These are phyloP conservation scores for Citrus hindsii DNA, from an alignment of 345 rosid genomes.

Conservation along the genomic window DNA sequence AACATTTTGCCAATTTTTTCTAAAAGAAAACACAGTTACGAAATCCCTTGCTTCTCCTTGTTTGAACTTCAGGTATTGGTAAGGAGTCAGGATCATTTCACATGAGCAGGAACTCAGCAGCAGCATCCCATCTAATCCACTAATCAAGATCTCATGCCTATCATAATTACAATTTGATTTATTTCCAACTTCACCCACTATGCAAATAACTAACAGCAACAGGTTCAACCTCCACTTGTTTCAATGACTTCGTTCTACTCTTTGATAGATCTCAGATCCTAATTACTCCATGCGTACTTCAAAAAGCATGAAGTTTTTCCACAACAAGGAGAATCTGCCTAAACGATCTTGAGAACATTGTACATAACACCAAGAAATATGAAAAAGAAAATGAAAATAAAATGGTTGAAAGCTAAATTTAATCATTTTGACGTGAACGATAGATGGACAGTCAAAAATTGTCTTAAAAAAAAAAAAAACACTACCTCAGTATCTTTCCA, in stretches of 20 bases:
- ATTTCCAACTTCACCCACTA: neutral
- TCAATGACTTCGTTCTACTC: neutral
- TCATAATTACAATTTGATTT: neutral
- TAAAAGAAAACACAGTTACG: neutral
- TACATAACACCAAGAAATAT: neutral
- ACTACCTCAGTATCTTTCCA: neutral
- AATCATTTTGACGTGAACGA: neutral
- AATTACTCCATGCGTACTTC: neutral
- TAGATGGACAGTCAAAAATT: neutral
- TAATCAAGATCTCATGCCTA: neutral
- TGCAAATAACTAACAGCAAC: neutral
- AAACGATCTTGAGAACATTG: neutral
- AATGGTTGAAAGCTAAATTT: neutral
- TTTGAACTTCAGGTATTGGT: neutral
- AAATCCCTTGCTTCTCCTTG: neutral
- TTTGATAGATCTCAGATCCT: neutral
- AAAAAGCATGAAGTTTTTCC: neutral
- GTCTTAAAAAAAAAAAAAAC: neutral
- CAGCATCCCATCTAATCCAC: neutral
- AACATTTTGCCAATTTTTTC: neutral
- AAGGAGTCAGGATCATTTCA: neutral
- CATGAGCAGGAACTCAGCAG: constrained; percentile 1
- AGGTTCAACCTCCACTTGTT: too few species aligned
- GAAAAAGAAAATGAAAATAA: neutral
- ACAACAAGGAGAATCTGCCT: neutral